These are phyloP conservation scores for Sporothrix variecibatus DNA, from an alignment of 2,329 filamentous ascomycete genomes.

Conservation along the genomic window DNA sequence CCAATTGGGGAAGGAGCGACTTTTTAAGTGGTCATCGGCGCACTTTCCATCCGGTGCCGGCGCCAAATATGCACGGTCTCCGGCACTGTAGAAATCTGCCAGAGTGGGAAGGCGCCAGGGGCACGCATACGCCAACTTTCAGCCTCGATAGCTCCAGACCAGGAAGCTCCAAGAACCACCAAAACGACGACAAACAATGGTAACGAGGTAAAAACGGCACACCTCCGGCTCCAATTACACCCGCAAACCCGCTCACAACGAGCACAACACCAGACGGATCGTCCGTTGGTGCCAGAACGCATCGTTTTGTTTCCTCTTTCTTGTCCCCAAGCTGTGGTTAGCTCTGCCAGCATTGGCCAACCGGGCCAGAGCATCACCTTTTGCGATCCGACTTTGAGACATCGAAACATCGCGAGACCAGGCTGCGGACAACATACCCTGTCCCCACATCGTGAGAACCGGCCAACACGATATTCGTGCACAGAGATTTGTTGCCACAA, in stretches of 20 bases:
- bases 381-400: not conserved
- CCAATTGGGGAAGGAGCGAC: not conserved
- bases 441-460: not conserved
- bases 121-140: constrained; percentile 10
- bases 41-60: constrained; percentile 18
- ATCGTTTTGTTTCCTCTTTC: not conserved
- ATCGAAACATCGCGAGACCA: constrained; percentile 1
- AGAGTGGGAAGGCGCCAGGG: not conserved
- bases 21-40: not conserved
- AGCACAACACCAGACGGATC: constrained; percentile 2
- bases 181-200: not conserved
- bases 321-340: no score
- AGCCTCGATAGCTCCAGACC: constrained; percentile 4
- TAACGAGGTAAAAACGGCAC: not conserved
- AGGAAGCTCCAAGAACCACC: not conserved
- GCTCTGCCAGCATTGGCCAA: not conserved
- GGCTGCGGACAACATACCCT: not conserved
- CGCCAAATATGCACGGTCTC: constrained; percentile 17
- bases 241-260: not conserved
- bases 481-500: not conserved
- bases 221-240: not conserved
- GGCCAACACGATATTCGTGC: not conserved
- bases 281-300: not conserved
- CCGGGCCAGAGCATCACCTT: not conserved
- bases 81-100: constrained; percentile 10